These are phyloP conservation scores for Clavulina sp. DNA, from an alignment of 768 basidiomycete genomes.

Conservation along the genomic window DNA sequence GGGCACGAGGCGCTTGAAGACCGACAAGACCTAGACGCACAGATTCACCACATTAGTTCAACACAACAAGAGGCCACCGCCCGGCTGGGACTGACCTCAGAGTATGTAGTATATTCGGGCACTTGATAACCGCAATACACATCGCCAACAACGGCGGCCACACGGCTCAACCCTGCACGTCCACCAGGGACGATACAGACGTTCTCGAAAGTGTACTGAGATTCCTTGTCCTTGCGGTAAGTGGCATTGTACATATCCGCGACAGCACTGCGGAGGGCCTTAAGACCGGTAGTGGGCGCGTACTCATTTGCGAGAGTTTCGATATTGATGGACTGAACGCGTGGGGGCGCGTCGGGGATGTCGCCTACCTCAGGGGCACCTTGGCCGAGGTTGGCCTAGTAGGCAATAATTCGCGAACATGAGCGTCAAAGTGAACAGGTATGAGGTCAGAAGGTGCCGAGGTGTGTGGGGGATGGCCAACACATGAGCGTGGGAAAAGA, in stretches of 20 bases:
- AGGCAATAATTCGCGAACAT: slow-evolving; percentile 22
- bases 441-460: background rate
- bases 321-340: slow-evolving; percentile 46
- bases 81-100: slow-evolving; percentile 4
- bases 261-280: slow-evolving; percentile 68
- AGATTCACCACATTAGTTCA: background rate
- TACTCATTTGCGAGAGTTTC: slow-evolving; percentile 66
- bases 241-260: slow-evolving; percentile 78
- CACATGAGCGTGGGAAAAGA: no score
- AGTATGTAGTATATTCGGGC: slow-evolving; percentile 58
- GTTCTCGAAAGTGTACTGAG: slow-evolving; percentile 83
- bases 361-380: slow-evolving; percentile 58
- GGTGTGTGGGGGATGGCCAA: no score
- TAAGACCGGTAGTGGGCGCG: slow-evolving; percentile 84
- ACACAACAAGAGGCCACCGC: background rate
- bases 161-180: slow-evolving; percentile 70
- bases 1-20: slow-evolving; percentile 78
- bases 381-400: slow-evolving; percentile 85
- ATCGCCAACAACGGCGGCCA: slow-evolving; percentile 83
- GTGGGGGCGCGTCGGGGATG: slow-evolving; percentile 53
- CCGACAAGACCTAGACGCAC: slow-evolving; percentile 20
- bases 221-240: slow-evolving; percentile 63
- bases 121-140: slow-evolving; percentile 77
- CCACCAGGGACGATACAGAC: slow-evolving; percentile 88
- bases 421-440: background rate